These are phyloP conservation scores for Nicotiana attenuata DNA, from an alignment of 257 asterid genomes.

Conservation along the genomic window DNA sequence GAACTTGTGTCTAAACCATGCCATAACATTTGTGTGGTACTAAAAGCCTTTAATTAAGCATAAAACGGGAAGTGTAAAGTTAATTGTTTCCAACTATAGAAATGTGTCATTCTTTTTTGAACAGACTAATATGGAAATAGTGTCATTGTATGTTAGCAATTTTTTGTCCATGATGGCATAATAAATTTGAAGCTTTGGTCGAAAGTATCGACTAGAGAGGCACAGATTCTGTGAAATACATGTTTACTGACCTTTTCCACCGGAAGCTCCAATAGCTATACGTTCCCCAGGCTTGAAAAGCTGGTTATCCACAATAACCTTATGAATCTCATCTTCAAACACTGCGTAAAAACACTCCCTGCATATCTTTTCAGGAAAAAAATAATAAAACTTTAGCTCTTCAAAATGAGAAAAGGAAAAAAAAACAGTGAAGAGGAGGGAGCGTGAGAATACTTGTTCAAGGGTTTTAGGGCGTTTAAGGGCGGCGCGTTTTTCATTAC, in stretches of 20 bases:
- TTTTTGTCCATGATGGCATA: not conserved
- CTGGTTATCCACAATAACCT: slow-evolving; percentile 65
- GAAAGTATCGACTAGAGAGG: not conserved
- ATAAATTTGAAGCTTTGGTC: not conserved
- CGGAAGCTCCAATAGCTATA: slow-evolving; percentile 96
- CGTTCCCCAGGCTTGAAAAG: slow-evolving; percentile 90
- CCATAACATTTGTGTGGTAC: too few species aligned
- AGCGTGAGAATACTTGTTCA: slow-evolving; percentile 50
- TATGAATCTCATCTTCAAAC: slow-evolving; percentile 88
- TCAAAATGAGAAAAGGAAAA: not conserved
- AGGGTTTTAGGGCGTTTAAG: slow-evolving; percentile 95
- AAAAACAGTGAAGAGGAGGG: not conserved
- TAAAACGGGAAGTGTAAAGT: too few species aligned
- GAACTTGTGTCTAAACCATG: too few species aligned
- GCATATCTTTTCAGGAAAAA: slow-evolving; percentile 50
- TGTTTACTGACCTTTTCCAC: slow-evolving; percentile 72
- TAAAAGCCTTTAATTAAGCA: too few species aligned
- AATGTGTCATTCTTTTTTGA: too few species aligned
- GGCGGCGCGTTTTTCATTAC: slow-evolving; percentile 67
- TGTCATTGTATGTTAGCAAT: not conserved
- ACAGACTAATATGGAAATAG: too few species aligned
- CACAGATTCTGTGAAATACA: not conserved
- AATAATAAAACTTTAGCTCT: not conserved
- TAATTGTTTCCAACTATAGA: too few species aligned
- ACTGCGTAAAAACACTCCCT: slow-evolving; percentile 80